Conservation (phyloP, 2,329 filamentous ascomycete species). For the Fusarium succisae region DNA sequence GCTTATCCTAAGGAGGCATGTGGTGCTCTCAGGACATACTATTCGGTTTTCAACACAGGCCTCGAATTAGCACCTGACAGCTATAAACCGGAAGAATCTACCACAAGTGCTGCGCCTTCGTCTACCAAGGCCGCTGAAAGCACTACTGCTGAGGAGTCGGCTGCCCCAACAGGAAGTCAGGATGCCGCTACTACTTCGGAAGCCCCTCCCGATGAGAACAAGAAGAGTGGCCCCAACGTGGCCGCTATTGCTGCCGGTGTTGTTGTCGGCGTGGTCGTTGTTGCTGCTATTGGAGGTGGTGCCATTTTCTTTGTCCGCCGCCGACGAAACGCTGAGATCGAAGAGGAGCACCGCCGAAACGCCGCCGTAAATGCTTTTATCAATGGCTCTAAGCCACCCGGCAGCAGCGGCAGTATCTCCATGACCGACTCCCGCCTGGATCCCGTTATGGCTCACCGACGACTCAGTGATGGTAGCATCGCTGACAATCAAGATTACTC, state of each 20-base stretch:
- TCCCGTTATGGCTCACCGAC: conserved; percentile 82
- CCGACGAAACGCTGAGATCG: conserved; percentile 78
- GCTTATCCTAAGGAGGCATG: conserved; percentile 72
- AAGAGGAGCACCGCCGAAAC: conserved; percentile 86
- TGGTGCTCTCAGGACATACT: conserved; percentile 50
- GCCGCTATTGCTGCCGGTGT: conserved; percentile 88
- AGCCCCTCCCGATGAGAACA: background rate
- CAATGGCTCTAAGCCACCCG: conserved; percentile 68
- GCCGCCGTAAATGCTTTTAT: conserved; percentile 82
- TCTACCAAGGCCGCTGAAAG: conserved; percentile 38
- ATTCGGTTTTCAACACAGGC: conserved; percentile 63
- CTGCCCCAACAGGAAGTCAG: conserved; percentile 21
- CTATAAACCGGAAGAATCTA: conserved; percentile 4
- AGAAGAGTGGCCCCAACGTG: conserved; percentile 67
- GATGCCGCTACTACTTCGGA: conserved; percentile 4
- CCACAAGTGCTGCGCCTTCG: conserved; percentile 37
- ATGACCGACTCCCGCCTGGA: conserved; percentile 87
- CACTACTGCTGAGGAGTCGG: conserved; percentile 19
- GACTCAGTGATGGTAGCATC: conserved; percentile 94
- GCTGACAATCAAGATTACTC: conserved; percentile 98
- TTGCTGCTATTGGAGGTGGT: conserved; percentile 73
- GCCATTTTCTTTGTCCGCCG: conserved; percentile 79
- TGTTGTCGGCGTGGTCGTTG: conserved; percentile 80
- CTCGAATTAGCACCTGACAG: conserved; percentile 50
- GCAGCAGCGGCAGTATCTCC: conserved; percentile 71